A percentile compares a stretch with the other conserved stretches of the same genome.
Evolutionary conservation across 176 grass and related monocot species (phyloP).

Genomic region (Eragrostis nindensis): DNA sequence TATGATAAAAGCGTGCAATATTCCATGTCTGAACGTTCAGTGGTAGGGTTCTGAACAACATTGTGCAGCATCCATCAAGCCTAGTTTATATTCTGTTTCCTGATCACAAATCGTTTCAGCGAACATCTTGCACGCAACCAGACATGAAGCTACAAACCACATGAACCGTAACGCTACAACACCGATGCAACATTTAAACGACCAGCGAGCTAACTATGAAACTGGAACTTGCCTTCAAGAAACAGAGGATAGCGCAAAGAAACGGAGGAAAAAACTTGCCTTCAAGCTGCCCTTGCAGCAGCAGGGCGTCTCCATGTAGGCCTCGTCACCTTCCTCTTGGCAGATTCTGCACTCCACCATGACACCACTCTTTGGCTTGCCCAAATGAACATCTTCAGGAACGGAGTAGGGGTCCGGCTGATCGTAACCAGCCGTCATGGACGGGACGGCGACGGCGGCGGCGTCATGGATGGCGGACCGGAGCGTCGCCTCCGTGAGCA

Average conservation of each 20-base stretch:
- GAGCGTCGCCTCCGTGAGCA: conserved; percentile 80
- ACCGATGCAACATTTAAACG: neutral
- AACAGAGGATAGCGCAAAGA: neutral
- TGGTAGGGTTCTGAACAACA: neutral
- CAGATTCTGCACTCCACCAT: conserved; percentile 84
- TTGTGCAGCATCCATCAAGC: neutral
- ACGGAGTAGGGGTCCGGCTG: conserved; percentile 8
- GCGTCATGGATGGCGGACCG: conserved; percentile 46
- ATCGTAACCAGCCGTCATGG: neutral
- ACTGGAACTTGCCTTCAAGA: neutral
- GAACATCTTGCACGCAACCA: neutral
- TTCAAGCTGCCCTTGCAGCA: conserved; percentile 88
- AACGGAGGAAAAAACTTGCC: conserved; percentile 34
- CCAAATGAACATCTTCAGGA: conserved; percentile 15
- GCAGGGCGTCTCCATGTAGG: conserved; percentile 78
- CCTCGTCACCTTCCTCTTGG: conserved; percentile 71
- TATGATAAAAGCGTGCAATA: neutral
- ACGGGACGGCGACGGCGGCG: neutral
- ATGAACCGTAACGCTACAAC: neutral
- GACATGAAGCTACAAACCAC: neutral
- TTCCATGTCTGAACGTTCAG: neutral
- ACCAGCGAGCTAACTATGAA: neutral
- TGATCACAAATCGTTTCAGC: neutral
- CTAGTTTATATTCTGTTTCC: neutral
- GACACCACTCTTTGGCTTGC: conserved; percentile 33